Percentiles rank a stretch among this genome's conserved stretches.
Conservation (phyloP, 225 moss, liverwort and hornwort species). For the Ulota crispa region DNA sequence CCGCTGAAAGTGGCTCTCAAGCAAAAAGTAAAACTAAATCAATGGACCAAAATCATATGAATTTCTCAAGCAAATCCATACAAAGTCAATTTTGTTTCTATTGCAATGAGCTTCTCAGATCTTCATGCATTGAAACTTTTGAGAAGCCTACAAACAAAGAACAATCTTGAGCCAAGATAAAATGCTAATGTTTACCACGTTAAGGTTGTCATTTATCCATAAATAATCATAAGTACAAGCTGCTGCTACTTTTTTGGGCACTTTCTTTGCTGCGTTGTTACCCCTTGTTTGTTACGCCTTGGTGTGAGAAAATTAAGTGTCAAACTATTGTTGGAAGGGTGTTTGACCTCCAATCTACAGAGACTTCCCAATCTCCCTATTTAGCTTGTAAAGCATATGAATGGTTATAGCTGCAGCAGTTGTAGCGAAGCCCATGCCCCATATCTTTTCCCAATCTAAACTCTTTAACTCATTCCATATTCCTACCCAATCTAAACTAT, state of each 20-base stretch:
- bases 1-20: not conserved
- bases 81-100: not conserved
- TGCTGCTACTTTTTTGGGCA: slow-evolving; percentile 48
- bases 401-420: too few relatives aligned
- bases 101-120: not conserved
- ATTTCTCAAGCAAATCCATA: not conserved
- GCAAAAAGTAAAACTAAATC: not conserved
- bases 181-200: slow-evolving; percentile 65
- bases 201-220: slow-evolving; percentile 74
- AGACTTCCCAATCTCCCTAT: too few relatives aligned
- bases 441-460: too few relatives aligned
- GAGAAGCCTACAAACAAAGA: slow-evolving; percentile 2
- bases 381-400: too few relatives aligned
- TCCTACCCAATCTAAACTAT: too few relatives aligned
- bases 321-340: too few relatives aligned
- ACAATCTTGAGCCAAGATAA: slow-evolving; percentile 3
- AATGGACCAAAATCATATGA: not conserved
- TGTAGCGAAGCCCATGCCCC: too few relatives aligned
- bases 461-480: too few relatives aligned
- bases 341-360: too few relatives aligned
- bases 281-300: too few relatives aligned
- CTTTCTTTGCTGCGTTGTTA: slow-evolving; percentile 1
- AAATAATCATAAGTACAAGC: slow-evolving; percentile 76
- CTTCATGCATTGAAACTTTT: not conserved
- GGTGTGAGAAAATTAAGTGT: too few relatives aligned